Percentiles rank a stretch among this genome's conserved stretches.
phyloP scores from a whole-genome alignment of 306 rosid genomes.

The Pyrus pyrifolia region DNA sequence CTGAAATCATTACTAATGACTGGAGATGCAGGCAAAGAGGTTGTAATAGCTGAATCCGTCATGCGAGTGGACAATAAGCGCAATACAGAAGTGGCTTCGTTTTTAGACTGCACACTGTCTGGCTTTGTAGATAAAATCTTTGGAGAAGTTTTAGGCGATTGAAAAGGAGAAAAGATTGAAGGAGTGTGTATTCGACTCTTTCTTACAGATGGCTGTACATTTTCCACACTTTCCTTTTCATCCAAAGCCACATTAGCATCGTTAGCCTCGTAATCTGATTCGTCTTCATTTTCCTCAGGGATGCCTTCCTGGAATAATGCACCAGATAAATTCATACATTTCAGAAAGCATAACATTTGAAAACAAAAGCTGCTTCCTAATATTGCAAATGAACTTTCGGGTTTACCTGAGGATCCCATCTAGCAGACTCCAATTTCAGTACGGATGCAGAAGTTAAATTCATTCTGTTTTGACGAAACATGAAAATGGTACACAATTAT shows the following conservation, averaged over 20 bases:
- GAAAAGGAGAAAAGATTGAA: constrained; percentile 50
- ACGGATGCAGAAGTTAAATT: constrained; percentile 30
- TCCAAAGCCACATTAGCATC: constrained; percentile 38
- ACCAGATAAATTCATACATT: neutral
- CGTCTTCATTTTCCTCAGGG: constrained; percentile 53
- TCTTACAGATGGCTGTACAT: constrained; percentile 25
- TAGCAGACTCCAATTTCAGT: constrained; percentile 30
- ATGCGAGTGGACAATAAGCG: constrained; percentile 43
- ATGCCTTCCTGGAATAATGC: constrained; percentile 43
- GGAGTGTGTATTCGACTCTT: constrained; percentile 45
- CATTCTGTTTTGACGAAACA: constrained; percentile 38
- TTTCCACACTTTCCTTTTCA: constrained; percentile 28
- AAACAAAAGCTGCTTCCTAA: neutral
- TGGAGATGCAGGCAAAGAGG: constrained; percentile 51
- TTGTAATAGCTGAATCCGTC: constrained; percentile 31
- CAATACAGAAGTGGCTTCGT: constrained; percentile 36
- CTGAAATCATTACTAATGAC: constrained; percentile 40
- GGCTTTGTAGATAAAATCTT: constrained; percentile 27
- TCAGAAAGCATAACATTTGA: too few relatives aligned
- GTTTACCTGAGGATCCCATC: constrained; percentile 55
- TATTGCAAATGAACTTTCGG: neutral
- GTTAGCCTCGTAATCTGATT: constrained; percentile 45
- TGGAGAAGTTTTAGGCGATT: constrained; percentile 49
- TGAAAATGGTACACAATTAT: constrained; percentile 4
- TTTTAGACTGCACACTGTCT: constrained; percentile 13